phyloP scores from a whole-genome alignment of 805 yeast species.

The Ogataea paradorogensis region DNA sequence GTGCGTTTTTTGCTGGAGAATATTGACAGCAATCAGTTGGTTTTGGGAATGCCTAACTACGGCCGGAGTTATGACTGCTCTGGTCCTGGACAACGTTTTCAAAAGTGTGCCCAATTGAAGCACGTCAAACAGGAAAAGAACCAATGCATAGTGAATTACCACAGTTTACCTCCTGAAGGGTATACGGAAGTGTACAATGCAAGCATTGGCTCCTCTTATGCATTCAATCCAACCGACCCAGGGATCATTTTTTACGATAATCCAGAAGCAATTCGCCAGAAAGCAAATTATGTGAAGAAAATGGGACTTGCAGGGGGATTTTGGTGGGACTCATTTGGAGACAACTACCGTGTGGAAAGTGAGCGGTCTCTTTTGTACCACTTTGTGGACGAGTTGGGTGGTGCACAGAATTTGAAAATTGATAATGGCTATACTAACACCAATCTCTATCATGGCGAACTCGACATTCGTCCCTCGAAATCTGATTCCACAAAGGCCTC shows the following conservation, averaged over 20 bases:
- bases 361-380: constrained; percentile 41
- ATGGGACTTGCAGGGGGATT: constrained; percentile 74
- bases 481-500: not conserved
- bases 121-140: constrained; percentile 10
- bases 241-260: constrained; percentile 67
- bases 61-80: constrained; percentile 44
- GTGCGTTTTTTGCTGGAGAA: constrained; percentile 29
- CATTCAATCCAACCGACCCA: constrained; percentile 38
- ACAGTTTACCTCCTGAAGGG: constrained; percentile 23
- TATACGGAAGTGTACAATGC: constrained; percentile 50
- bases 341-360: constrained; percentile 34
- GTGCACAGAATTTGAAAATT: constrained; percentile 8
- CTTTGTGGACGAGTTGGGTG: constrained; percentile 43
- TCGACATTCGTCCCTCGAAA: not conserved
- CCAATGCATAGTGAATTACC: constrained; percentile 26
- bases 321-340: constrained; percentile 96
- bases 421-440: not conserved
- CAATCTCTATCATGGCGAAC: constrained; percentile 7
- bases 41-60: constrained; percentile 86
- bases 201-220: constrained; percentile 50
- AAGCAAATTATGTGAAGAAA: constrained; percentile 55
- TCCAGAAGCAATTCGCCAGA: constrained; percentile 45
- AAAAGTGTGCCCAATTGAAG: constrained; percentile 21
- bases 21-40: constrained; percentile 41
- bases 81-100: constrained; percentile 14